phyloP scores from a whole-genome alignment of 208 protist genomes.

The Strigomonas galati region DNA sequence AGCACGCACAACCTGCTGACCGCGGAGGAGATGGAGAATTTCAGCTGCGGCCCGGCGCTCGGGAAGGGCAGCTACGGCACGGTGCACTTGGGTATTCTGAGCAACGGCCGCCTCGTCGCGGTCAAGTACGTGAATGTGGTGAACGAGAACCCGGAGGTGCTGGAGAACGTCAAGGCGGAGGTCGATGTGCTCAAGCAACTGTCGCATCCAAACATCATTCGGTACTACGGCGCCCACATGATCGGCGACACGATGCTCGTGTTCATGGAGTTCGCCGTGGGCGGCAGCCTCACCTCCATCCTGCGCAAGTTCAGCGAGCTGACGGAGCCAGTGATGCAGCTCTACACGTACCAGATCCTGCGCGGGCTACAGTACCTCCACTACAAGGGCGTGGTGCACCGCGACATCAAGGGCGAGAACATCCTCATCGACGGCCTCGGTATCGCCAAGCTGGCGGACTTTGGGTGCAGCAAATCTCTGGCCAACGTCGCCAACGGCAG shows the following conservation, averaged over 20 bases:
- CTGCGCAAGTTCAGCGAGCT: slow-evolving; percentile 70
- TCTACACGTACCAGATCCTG: slow-evolving; percentile 78
- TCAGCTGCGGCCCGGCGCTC: slow-evolving; percentile 69
- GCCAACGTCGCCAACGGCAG: slow-evolving; percentile 54
- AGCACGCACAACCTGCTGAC: slow-evolving; percentile 43
- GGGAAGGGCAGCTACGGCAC: slow-evolving; percentile 71
- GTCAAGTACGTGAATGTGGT: slow-evolving; percentile 66
- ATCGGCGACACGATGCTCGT: slow-evolving; percentile 73
- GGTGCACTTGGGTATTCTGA: slow-evolving; percentile 59
- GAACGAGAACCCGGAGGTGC: slow-evolving; percentile 40
- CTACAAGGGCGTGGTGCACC: slow-evolving; percentile 82
- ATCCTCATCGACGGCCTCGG: slow-evolving; percentile 84
- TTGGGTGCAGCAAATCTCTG: slow-evolving; percentile 79
- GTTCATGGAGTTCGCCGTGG: slow-evolving; percentile 90
- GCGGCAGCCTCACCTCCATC: slow-evolving; percentile 78
- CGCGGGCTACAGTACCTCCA: slow-evolving; percentile 85
- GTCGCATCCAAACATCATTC: slow-evolving; percentile 83
- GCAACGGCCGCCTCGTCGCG: slow-evolving; percentile 51
- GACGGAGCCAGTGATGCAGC: slow-evolving; percentile 69
- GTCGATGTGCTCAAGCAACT: slow-evolving; percentile 74
- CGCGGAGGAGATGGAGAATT: slow-evolving; percentile 72
- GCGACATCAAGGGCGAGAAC: slow-evolving; percentile 92
- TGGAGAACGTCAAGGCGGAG: slow-evolving; percentile 56
- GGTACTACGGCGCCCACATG: slow-evolving; percentile 73
- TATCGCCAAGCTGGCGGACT: slow-evolving; percentile 87